These are phyloP conservation scores for Sungouiella blattae DNA, from an alignment of 805 yeast genomes.

Conservation along the genomic window DNA sequence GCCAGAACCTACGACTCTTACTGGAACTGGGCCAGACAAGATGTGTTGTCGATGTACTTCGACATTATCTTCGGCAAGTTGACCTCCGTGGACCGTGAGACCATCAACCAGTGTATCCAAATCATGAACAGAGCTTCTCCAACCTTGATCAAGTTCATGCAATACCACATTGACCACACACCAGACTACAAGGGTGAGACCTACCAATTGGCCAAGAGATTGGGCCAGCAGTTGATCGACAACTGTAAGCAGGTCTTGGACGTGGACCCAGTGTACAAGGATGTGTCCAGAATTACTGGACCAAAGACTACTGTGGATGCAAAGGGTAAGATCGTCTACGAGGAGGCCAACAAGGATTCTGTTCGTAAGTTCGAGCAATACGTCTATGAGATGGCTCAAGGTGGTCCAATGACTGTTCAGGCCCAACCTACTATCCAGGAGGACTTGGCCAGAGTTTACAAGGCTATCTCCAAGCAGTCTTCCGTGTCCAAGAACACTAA, in stretches of 20 bases:
- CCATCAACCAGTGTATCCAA: constrained; percentile 92
- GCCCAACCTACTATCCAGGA: constrained; percentile 75
- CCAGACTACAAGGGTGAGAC: constrained; percentile 87
- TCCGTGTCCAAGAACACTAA: constrained; percentile 61
- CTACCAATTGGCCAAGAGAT: constrained; percentile 80
- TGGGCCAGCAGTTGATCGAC: constrained; percentile 92
- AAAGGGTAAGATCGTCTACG: constrained; percentile 82
- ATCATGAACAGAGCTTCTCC: constrained; percentile 98
- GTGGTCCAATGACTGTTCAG: constrained; percentile 76
- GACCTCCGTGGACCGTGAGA: constrained; percentile 89
- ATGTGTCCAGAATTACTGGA: constrained; percentile 90
- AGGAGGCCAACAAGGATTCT: constrained; percentile 83
- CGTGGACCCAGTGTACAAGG: constrained; percentile 89
- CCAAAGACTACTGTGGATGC: constrained; percentile 87
- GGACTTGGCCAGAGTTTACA: constrained; percentile 79
- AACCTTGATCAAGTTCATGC: constrained; percentile 92
- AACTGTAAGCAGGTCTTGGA: constrained; percentile 86
- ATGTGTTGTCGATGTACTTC: constrained; percentile 86
- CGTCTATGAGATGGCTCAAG: constrained; percentile 93
- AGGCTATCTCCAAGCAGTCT: constrained; percentile 70
- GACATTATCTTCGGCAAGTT: constrained; percentile 94
- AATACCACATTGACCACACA: constrained; percentile 78
- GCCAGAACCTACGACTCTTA: constrained; percentile 96
- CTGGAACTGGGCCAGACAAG: constrained; percentile 99
- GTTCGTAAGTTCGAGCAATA: constrained; percentile 94